A percentile compares a stretch with the other conserved stretches of the same genome.
phyloP scores from a whole-genome alignment of 208 protist species.

The Acanthamoeba sp. region DNA sequence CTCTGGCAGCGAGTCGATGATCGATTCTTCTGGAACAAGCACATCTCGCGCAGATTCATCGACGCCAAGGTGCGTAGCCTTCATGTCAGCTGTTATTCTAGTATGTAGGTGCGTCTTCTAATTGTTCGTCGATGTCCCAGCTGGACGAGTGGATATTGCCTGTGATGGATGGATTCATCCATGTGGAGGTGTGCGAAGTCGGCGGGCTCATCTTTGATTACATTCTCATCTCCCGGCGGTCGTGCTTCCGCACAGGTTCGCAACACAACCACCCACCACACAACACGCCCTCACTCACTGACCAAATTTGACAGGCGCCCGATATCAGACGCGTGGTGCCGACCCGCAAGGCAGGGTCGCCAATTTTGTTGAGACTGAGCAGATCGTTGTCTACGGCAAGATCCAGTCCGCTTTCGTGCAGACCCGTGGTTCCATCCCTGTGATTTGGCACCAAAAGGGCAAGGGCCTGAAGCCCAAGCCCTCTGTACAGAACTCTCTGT shows the following conservation, averaged over 20 bases:
- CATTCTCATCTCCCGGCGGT: constrained; percentile 58
- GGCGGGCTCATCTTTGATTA: constrained; percentile 56
- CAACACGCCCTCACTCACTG: no score
- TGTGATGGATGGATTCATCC: constrained; percentile 83
- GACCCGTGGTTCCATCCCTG: constrained; percentile 87
- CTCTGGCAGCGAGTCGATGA: constrained; percentile 75
- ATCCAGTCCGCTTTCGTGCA: constrained; percentile 85
- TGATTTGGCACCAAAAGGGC: constrained; percentile 87
- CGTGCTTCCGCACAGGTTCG: constrained; percentile 54
- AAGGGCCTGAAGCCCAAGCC: constrained; percentile 77
- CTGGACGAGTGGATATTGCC: constrained; percentile 81
- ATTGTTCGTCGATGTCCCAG: neutral
- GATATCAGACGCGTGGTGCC: constrained; percentile 87
- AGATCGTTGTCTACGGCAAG: constrained; percentile 79
- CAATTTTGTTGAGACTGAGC: constrained; percentile 92
- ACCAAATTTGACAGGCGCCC: constrained; percentile 75
- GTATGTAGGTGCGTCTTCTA: no score
- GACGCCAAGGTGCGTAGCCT: constrained; percentile 6
- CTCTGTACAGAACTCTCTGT: constrained; percentile 64
- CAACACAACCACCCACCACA: no score
- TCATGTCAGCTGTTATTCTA: neutral
- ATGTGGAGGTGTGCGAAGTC: constrained; percentile 65
- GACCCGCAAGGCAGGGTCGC: constrained; percentile 85
- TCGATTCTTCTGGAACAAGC: constrained; percentile 87
- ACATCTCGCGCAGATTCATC: constrained; percentile 77